Base-by-base conservation (phyloP, 177 flowering plant genomes). In the Tripterygium wilfordii region DNA sequence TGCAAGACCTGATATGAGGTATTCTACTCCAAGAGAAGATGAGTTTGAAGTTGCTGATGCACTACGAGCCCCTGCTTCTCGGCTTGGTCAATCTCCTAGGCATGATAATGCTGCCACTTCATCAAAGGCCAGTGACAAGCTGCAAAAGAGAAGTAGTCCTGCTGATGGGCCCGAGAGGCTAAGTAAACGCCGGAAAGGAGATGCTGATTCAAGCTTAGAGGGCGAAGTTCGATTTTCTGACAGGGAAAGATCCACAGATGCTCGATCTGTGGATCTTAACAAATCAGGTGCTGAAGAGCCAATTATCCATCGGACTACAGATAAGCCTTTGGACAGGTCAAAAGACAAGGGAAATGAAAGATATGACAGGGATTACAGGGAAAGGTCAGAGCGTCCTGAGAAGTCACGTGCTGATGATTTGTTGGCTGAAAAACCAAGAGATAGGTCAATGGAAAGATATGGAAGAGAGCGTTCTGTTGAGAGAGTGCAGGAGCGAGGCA, bases 381-480 rank as follows among this genome's bases (percentile, higher is more conserved):
- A 82, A 47, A 70, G 83, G 56, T 22, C 57, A 43, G 96, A 86
- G 8, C 86, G 91, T 8, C 40, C 66, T 46, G 92, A 80, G 41
- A 86, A 82, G 60, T 61, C 81, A 3, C 83, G 77, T 17, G 71
- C 69, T 26, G 90, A 85, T 61, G 96, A 83, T 45, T 24, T 45
- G 28, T 15, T 62, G 31, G 55, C 56, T 23, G 91, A 92, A 28
- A 89, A 69, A 62, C 27, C 71, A 10, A 82, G 96, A 57, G 99
- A 79, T 57, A 76, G 87, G 61, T 89, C 97, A 16, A 61, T 77
- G 60, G 99, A 94, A 62, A 69, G 96, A 58, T 59, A 82, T 77
- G 85, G 76, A 49, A 74, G 88, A 58, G 96, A 87, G 59, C 83
- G 77, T 49, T 89, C 97, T n/a, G 77, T 87, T 55, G 99, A 92